A percentile compares a stretch with the other conserved stretches of the same genome.
These are phyloP conservation scores for Lumnitzera littorea DNA, from an alignment of 345 rosid genomes.

Conservation along the genomic window DNA sequence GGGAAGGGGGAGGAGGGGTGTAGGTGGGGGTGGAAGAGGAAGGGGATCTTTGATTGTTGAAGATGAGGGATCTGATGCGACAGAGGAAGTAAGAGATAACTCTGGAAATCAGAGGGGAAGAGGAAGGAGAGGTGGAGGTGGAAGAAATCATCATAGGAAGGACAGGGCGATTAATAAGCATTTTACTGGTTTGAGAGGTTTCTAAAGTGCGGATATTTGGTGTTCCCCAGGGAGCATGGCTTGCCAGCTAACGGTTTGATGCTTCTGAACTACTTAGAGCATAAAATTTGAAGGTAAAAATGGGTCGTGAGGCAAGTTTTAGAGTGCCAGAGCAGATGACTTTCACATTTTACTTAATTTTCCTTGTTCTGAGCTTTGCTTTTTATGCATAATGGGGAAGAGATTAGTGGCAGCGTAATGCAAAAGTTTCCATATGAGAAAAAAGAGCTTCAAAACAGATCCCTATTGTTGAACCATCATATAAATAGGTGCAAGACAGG, in stretches of 20 bases:
- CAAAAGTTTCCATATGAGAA: too few relatives aligned
- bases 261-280: neutral
- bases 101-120: slow-evolving; percentile 4
- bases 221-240: slow-evolving; percentile 1
- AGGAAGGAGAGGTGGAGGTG: slow-evolving; percentile 35
- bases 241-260: too few relatives aligned
- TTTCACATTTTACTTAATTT: too few relatives aligned
- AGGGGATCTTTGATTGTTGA: neutral
- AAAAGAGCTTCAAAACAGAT: too few relatives aligned
- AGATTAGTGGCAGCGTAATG: too few relatives aligned
- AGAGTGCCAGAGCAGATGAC: too few relatives aligned
- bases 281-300: neutral
- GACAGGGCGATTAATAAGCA: slow-evolving; percentile 72
- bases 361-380: too few relatives aligned
- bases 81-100: slow-evolving; percentile 8
- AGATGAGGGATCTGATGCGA: neutral
- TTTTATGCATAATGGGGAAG: too few relatives aligned
- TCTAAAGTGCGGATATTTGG: slow-evolving; percentile 10
- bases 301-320: too few relatives aligned
- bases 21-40: slow-evolving; percentile 9
- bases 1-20: slow-evolving; percentile 35
- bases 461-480: too few relatives aligned
- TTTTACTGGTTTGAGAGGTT: slow-evolving; percentile 61
- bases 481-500: too few relatives aligned
- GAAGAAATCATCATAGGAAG: slow-evolving; percentile 47